A percentile compares a stretch with the other conserved stretches of the same genome.
Conservation (phyloP, 352 stramenopile genomes). For the Blastocystis sp. region DNA sequence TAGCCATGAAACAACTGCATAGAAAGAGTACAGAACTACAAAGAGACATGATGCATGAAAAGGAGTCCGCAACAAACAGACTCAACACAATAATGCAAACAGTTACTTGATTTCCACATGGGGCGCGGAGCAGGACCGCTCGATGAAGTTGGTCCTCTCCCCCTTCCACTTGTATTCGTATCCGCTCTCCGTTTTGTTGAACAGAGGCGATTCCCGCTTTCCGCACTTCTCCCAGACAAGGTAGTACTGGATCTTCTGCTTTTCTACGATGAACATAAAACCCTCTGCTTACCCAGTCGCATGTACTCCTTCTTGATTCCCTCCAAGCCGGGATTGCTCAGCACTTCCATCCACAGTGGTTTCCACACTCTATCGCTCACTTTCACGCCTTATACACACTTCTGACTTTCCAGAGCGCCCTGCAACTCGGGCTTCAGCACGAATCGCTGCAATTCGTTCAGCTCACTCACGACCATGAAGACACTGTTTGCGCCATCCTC, state of each 20-base stretch:
- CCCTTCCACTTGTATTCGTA: not conserved
- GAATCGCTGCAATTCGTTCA: constrained; percentile 20
- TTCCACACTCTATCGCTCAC: constrained; percentile 40
- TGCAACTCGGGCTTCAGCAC: constrained; percentile 22
- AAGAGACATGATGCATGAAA: not conserved
- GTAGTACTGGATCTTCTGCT: constrained; percentile 20
- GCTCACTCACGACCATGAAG: not conserved
- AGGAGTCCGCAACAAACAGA: not conserved
- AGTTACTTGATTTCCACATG: not conserved
- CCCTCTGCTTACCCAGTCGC: not conserved
- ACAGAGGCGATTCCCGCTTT: not conserved
- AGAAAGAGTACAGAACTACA: not conserved
- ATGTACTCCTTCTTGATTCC: not conserved
- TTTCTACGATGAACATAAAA: not conserved
- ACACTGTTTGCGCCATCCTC: not conserved
- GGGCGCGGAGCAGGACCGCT: not conserved
- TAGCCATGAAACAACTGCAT: not conserved
- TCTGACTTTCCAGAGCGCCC: constrained; percentile 28
- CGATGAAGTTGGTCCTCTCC: not conserved
- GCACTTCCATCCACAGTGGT: constrained; percentile 28
- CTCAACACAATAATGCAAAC: not conserved
- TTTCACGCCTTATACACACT: not conserved
- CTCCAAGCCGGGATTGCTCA: constrained; percentile 1
- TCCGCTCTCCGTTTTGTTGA: not conserved
- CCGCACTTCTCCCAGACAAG: not conserved